Percentiles rank a stretch among this genome's conserved stretches.
Evolutionary conservation across 2,329 filamentous ascomycete species (phyloP).

Genomic region (Fusarium kyushuense): DNA sequence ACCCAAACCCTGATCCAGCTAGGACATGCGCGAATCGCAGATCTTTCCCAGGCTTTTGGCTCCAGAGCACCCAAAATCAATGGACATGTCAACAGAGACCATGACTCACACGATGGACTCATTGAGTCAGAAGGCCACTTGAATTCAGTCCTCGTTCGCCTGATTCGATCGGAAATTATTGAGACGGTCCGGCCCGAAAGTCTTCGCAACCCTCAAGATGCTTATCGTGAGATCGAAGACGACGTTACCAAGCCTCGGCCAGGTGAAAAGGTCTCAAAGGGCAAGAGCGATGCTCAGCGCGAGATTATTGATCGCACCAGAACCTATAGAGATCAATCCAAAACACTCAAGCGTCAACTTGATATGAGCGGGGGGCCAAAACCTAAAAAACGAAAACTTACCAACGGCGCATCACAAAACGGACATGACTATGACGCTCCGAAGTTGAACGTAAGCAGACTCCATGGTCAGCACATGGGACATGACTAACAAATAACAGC

Average conservation of each 20-base stretch:
- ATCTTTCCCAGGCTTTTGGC: conserved; percentile 74
- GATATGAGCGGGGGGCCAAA: conserved; percentile 56
- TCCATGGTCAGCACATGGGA: neutral
- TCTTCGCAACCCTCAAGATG: conserved; percentile 72
- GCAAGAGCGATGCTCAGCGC: conserved; percentile 71
- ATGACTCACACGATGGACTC: conserved; percentile 50
- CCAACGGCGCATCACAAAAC: conserved; percentile 57
- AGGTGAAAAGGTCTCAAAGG: conserved; percentile 65
- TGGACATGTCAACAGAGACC: conserved; percentile 52
- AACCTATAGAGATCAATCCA: conserved; percentile 65
- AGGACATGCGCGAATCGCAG: conserved; percentile 79
- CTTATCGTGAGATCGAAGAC: conserved; percentile 71
- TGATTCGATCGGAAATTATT: conserved; percentile 75
- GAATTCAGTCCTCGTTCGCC: conserved; percentile 63
- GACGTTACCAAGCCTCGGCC: conserved; percentile 65
- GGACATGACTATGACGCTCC: conserved; percentile 56
- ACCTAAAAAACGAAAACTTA: conserved; percentile 67
- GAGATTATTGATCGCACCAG: conserved; percentile 66
- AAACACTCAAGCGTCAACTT: conserved; percentile 64
- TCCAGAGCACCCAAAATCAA: conserved; percentile 54
- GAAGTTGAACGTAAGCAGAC: conserved; percentile 65
- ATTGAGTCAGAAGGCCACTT: conserved; percentile 63
- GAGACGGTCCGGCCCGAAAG: conserved; percentile 70
- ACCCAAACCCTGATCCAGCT: conserved; percentile 80
- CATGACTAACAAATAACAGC: conserved; percentile 62